Evolutionary conservation across 805 yeast genomes (phyloP), one percentile per base, ranked within the genome.

Genomic region (Starmerella floricola): DNA sequence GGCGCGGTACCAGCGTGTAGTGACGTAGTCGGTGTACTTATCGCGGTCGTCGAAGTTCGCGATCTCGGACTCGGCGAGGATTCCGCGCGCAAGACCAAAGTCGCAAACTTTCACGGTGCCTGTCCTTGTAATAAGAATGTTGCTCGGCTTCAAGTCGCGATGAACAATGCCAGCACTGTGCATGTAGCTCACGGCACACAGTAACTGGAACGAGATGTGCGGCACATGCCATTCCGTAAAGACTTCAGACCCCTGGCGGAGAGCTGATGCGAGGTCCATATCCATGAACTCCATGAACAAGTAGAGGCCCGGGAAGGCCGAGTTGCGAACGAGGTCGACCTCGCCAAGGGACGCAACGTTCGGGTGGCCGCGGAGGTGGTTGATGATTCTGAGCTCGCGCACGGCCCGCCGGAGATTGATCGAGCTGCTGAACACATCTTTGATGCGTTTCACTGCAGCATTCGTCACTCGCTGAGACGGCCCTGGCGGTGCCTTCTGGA

Each of bases 1-100:
- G 0, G 96, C 95, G 34, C 97, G 67, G 55, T 87, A 87, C 95
- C 95, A 87, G 44, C 96, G 64, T 0, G 96, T 87, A 0, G 95
- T 95, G 19, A 87, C 95, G 56, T 87, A 87, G 52, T 47, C 45
- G 5, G 65, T 62, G 41, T 58, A 57, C 23, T 45, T 36, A 19
- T 48, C 51, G 27, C 56, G 49, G 36, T 63, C 53, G 55, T 61
- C 28, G 28, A 29, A 38, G 20, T 33, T 39, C 8, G 12, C 3
- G 29, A 10, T 16, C n/a, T 46, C 32, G 42, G 57, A 59, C 54
- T 59, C 49, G 42, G 48, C 46, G 15, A 55, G 34, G 11, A 84
- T 67, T 1, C 94, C 93, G 55, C 96, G 66, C 1, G 96, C 94
- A 28, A 87, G 65, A 0, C 97, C 97, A 66, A 87, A 87, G 62